Evolutionary conservation across 2,329 filamentous ascomycete species (phyloP), one percentile per base, ranked within the genome.

Genomic region (Davidsoniella neocaledoniae): DNA sequence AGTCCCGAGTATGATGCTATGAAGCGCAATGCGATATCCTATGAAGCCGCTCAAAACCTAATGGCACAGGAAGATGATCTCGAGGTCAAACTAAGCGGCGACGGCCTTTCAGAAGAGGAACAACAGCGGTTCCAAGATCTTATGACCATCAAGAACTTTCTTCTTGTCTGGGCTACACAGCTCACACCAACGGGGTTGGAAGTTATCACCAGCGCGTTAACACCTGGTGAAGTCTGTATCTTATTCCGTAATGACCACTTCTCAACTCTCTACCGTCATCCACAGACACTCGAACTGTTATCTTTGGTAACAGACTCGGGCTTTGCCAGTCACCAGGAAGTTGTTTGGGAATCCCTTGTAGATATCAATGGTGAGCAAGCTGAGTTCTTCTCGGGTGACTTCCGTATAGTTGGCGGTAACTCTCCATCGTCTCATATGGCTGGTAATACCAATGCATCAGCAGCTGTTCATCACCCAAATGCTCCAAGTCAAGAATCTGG

Each of bases 171-270:
- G 54, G 81, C 86, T 0, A 96, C 91, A 0, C 91, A 98, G 58
- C 68, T 98, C 19, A 95, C 91, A 0, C 69, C 76, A 0, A 83
- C 81, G 63, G 91, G 91, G 0, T 71, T 98, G 2, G 74, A 83
- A 38, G 76, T 83, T 1, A 79, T 96, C 38, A 73, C 73, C 0
- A 75, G 77, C 46, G 79, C 74, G 5, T 72, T 95, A 51, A 68
- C 74, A 10, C 81, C 86, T 1, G 90, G 87, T 1, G 78, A 83
- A 1, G 77, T 95, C 54, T 86, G 86, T 0, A 96, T 98, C 46
- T 66, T 98, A 1, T 98, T 98, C 68, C 78, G 91, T 23, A 98
- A 98, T 58, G 90, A 98, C 60, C 91, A 98, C 62, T 98, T 98
- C 60, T 87, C 86, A 40, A 96, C 90, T 0, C 64, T 98, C 0